Base-by-base conservation (phyloP, 306 rosid genomes). In the Vachellia pachyceras region DNA sequence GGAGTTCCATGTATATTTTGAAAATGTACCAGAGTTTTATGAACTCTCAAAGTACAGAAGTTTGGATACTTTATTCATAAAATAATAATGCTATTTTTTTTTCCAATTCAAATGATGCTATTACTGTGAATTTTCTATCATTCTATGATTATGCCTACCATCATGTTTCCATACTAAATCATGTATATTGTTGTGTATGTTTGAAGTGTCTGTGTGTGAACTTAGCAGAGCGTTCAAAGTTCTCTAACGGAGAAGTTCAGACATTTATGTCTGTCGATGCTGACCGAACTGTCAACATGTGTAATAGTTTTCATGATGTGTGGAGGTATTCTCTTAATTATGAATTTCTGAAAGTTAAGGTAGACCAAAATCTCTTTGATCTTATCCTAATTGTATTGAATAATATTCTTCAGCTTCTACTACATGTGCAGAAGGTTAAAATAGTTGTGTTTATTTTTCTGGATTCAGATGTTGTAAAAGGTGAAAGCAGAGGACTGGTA, bases 241-340 rank as follows among this genome's bases (percentile, higher is more conserved):
- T 95, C 84, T 76, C 97, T 17, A 89, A 84, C 80, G 99, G 99
- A 55, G 99, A 95, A 90, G 91, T 95, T 78, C 99, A 93, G 88
- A 95, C 99, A 73, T 95, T 91, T 71, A 92, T 95, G 99, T 92
- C 99, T 9, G 88, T 95, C 80, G 99, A 95, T 89, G 94, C 91
- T 69, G 97, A 93, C 80, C 89, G 97, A 77, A 90, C 92, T 83
- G 96, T 95, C 84, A 95, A 95, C 89, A 75, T 91, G 89, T 91
- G 94, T 82, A 95, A 90, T 78, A 90, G 95, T 89, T 86, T 93
- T 73, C 97, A 95, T 87, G 99, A 95, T 82, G 42, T 87, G 85
- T 95, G 99, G 97, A 92, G 99, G 99, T 95, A 86, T 73, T 35
- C 61, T 68, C 33, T 84, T 84, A 45, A 77, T 25, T 68, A 52